Evolutionary conservation across 805 yeast species (phyloP).

Genomic region (Sugiyamaella lignohabitans): DNA sequence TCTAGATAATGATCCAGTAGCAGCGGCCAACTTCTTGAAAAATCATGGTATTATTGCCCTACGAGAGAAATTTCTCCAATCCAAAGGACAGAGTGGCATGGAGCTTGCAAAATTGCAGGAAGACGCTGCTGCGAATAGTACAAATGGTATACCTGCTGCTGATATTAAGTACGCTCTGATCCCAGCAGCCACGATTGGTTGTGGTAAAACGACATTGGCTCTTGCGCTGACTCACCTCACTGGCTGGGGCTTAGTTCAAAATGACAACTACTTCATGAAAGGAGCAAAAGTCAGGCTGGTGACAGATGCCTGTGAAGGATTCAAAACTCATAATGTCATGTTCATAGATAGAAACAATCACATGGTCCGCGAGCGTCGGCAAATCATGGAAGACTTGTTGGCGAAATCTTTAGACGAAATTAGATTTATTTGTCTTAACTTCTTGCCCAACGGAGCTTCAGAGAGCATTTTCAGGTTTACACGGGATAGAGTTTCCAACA

Average conservation of each 20-base stretch:
- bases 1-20: slow-evolving; percentile 43
- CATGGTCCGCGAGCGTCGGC: slow-evolving; percentile 58
- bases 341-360: slow-evolving; percentile 83
- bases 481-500: slow-evolving; percentile 45
- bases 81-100: slow-evolving; percentile 52
- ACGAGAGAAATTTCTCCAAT: slow-evolving; percentile 56
- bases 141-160: background rate
- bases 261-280: slow-evolving; percentile 46
- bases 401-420: slow-evolving; percentile 41
- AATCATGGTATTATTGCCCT: slow-evolving; percentile 71
- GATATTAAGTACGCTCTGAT: slow-evolving; percentile 46
- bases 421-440: slow-evolving; percentile 63
- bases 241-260: slow-evolving; percentile 74
- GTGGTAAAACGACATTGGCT: slow-evolving; percentile 88
- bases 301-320: slow-evolving; percentile 22
- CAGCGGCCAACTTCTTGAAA: slow-evolving; percentile 40
- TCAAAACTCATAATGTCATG: slow-evolving; percentile 44
- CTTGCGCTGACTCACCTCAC: slow-evolving; percentile 50
- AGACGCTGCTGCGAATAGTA: slow-evolving; percentile 24
- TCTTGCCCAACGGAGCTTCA: slow-evolving; percentile 38
- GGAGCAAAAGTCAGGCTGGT: slow-evolving; percentile 20
- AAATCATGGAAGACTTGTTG: slow-evolving; percentile 50
- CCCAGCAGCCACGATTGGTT: slow-evolving; percentile 87
- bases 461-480: slow-evolving; percentile 47
- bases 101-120: slow-evolving; percentile 33